A percentile compares a stretch with the other conserved stretches of the same genome.
phyloP scores from a whole-genome alignment of 176 grass and related monocot genomes.

The Musa beccarii region DNA sequence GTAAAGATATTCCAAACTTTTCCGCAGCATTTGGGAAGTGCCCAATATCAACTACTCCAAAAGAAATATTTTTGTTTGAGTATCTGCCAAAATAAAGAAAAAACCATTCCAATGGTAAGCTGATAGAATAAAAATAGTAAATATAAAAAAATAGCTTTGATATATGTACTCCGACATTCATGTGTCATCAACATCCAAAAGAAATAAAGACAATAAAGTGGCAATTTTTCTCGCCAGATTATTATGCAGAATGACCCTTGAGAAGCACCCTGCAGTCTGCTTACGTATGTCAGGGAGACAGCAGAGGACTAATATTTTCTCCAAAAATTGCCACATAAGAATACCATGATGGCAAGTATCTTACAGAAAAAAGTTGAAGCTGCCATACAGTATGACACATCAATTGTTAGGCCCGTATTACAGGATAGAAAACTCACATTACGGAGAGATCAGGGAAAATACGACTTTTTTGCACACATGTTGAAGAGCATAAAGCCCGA shows the following conservation, averaged over 20 bases:
- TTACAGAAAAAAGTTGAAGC: not conserved
- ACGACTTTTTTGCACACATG: slow-evolving; percentile 63
- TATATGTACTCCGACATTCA: not conserved
- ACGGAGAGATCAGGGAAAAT: slow-evolving; percentile 78
- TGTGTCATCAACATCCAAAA: not conserved
- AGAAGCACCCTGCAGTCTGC: not conserved
- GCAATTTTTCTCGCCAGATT: not conserved
- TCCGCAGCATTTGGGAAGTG: slow-evolving; percentile 95
- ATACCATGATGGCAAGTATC: not conserved
- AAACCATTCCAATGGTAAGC: not conserved
- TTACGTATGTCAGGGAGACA: not conserved
- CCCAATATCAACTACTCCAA: slow-evolving; percentile 90
- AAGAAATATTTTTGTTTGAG: slow-evolving; percentile 86
- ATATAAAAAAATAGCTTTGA: not conserved
- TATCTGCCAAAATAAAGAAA: slow-evolving; percentile 40
- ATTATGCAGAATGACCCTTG: not conserved
- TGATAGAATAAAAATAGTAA: slow-evolving; percentile 2
- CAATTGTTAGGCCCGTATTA: not conserved
- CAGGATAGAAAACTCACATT: slow-evolving; percentile 44
- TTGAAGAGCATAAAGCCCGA: slow-evolving; percentile 59
- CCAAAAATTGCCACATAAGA: not conserved
- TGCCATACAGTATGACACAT: not conserved
- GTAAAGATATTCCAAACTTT: slow-evolving; percentile 85
- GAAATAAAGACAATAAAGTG: not conserved
- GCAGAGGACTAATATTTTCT: not conserved